Conservation (phyloP, 2,329 filamentous ascomycete genomes). For the Rugonectria rugulosa region DNA sequence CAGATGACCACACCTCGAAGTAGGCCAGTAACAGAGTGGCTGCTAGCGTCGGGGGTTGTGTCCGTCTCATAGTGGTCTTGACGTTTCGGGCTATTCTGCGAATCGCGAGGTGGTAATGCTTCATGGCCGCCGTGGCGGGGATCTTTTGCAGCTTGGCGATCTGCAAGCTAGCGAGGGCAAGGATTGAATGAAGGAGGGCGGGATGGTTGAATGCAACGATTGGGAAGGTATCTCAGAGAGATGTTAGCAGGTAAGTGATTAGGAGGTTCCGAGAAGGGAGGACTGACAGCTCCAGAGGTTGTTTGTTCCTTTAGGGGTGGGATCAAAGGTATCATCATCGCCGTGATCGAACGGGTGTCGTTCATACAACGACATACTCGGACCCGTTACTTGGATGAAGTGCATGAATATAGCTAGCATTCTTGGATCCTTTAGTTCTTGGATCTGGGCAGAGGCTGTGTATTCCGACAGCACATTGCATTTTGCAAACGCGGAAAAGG, state of each 20-base stretch:
- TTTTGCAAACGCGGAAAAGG: slow-evolving; percentile 57
- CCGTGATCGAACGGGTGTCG: slow-evolving; percentile 78
- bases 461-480: slow-evolving; percentile 69
- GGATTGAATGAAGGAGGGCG: slow-evolving; percentile 88
- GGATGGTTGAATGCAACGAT: slow-evolving; percentile 84
- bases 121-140: slow-evolving; percentile 80
- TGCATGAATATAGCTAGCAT: slow-evolving; percentile 88
- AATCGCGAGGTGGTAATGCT: slow-evolving; percentile 89
- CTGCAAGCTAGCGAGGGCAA: slow-evolving; percentile 86
- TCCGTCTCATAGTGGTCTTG: slow-evolving; percentile 70
- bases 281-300: slow-evolving; percentile 69
- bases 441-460: slow-evolving; percentile 68
- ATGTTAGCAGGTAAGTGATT: slow-evolving; percentile 30
- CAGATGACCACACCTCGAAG: slow-evolving; percentile 93
- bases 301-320: slow-evolving; percentile 69
- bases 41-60: slow-evolving; percentile 83
- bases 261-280: neutral
- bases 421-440: slow-evolving; percentile 80
- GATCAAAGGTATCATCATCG: slow-evolving; percentile 61
- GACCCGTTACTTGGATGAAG: slow-evolving; percentile 88
- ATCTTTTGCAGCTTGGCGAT: slow-evolving; percentile 82
- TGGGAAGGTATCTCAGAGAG: slow-evolving; percentile 73
- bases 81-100: slow-evolving; percentile 81
- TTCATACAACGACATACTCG: slow-evolving; percentile 87
- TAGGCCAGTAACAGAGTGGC: slow-evolving; percentile 86